Percentiles rank a stretch among this genome's conserved stretches.
These are phyloP conservation scores for Exobasidium rhododendri DNA, from an alignment of 1,284 basidiomycete genomes.

Conservation along the genomic window DNA sequence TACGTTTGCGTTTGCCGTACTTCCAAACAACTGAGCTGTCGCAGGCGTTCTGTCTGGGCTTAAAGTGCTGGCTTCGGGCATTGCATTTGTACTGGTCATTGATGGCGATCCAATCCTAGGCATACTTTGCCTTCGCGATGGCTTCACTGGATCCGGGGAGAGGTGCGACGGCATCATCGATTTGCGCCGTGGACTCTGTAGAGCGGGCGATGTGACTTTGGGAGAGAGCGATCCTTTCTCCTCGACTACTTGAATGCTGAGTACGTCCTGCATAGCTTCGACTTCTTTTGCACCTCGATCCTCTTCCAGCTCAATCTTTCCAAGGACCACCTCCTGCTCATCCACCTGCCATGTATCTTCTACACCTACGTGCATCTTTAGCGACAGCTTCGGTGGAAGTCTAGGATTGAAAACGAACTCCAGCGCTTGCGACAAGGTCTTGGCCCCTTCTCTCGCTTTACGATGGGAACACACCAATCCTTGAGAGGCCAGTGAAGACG, in stretches of 20 bases:
- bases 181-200: not conserved
- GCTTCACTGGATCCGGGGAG: conserved; percentile 11
- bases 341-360: not conserved
- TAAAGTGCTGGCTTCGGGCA: not conserved
- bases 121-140: not conserved
- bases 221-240: not conserved
- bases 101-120: conserved; percentile 10
- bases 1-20: not conserved
- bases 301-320: conserved; percentile 2
- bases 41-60: not conserved
- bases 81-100: not conserved
- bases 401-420: conserved; percentile 4
- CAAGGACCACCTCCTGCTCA: not conserved
- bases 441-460: not conserved
- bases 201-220: not conserved
- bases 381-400: not conserved
- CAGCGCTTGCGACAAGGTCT: not conserved
- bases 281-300: conserved; percentile 1
- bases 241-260: not conserved
- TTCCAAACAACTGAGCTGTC: not conserved
- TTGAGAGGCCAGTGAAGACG: not conserved
- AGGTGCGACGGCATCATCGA: not conserved
- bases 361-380: not conserved
- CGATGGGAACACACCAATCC: not conserved
- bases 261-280: conserved; percentile 1